Evolutionary conservation across 139 green algal genomes (phyloP).

Genomic region (Chlorella sp.): DNA sequence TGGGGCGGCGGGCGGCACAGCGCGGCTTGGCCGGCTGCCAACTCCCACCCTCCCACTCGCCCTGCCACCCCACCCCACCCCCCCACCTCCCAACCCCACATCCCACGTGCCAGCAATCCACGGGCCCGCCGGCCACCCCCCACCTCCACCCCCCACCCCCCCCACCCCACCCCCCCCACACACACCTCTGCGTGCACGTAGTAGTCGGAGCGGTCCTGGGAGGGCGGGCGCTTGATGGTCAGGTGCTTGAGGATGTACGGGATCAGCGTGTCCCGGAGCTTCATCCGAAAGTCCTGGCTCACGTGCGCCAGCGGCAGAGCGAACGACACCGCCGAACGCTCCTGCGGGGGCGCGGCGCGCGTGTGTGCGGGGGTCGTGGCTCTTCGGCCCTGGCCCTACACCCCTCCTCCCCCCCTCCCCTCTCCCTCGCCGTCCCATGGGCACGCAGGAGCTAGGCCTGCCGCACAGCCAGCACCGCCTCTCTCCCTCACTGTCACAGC

Average conservation of each 20-base stretch:
- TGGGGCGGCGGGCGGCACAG: no score
- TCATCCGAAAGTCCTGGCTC: constrained; percentile 15
- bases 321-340: constrained; percentile 26
- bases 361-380: constrained; percentile 2
- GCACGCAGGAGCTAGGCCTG: background rate
- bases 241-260: constrained; percentile 60
- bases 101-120: no score
- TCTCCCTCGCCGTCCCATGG: no score
- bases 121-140: no score
- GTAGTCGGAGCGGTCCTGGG: constrained; percentile 52
- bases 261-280: constrained; percentile 54
- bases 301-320: constrained; percentile 30
- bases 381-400: no score
- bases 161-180: constrained; percentile 52
- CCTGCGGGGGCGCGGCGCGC: background rate
- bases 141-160: constrained; percentile 53
- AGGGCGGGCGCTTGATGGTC: constrained; percentile 47
- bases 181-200: constrained; percentile 72
- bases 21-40: no score
- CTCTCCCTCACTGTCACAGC: accelerated
- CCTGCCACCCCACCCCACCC: no score
- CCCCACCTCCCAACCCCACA: no score
- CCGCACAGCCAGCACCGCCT: no score
- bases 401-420: no score
- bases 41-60: no score